A percentile compares a stretch with the other conserved stretches of the same genome.
Conservation (phyloP, 345 rosid species). For the Psidium friedrichsthalianum region DNA sequence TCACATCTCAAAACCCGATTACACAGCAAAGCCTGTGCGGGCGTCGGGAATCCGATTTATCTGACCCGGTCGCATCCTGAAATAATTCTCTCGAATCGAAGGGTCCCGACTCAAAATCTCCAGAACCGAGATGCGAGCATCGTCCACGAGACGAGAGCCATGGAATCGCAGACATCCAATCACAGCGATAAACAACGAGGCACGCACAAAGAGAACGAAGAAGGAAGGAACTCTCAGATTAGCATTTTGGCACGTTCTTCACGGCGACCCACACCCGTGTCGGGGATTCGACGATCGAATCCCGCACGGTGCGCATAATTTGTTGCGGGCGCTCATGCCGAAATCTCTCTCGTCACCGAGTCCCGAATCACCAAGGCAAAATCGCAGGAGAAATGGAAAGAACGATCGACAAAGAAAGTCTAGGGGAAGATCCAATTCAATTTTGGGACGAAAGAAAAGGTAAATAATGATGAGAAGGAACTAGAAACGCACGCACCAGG, state of each 20-base stretch:
- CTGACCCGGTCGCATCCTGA: background rate
- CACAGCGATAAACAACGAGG: background rate
- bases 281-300: background rate
- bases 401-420: background rate
- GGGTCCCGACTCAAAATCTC: background rate
- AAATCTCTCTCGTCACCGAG: background rate
- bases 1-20: background rate
- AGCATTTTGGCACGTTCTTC: slow-evolving; percentile 36
- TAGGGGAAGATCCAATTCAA: background rate
- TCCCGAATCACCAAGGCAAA: background rate
- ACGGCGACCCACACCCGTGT: slow-evolving; percentile 19
- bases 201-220: background rate
- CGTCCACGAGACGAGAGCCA: background rate
- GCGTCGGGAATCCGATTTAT: background rate
- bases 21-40: background rate
- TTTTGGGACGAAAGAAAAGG: background rate
- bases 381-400: background rate
- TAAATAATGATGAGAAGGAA: background rate
- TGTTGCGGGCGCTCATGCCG: slow-evolving; percentile 17
- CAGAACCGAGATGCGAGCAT: background rate
- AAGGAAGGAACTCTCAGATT: slow-evolving; percentile 13
- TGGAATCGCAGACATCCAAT: background rate
- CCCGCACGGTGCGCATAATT: slow-evolving; percentile 20
- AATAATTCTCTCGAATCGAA: background rate
- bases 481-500: background rate